Conservation (phyloP, 2,329 filamentous ascomycete species). For the Parafenestella ontariensis region DNA sequence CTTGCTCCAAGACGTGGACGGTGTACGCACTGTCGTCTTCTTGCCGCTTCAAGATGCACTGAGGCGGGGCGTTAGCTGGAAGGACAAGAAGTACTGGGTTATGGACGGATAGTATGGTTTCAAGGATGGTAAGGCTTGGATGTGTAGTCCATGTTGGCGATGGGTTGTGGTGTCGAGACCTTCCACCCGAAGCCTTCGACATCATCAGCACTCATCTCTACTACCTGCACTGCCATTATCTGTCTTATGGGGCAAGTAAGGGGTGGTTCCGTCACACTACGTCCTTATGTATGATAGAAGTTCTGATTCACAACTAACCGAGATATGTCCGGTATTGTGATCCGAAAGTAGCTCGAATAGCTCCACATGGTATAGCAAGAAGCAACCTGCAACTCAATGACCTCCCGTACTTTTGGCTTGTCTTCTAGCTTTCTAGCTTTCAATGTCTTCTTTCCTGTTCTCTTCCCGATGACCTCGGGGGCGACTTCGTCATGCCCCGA, state of each 20-base stretch:
- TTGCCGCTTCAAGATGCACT: conserved; percentile 11
- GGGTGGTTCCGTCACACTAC: neutral
- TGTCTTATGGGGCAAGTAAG: neutral
- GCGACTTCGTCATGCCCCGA: neutral
- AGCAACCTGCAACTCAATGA: neutral
- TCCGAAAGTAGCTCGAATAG: neutral
- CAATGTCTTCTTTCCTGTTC: neutral
- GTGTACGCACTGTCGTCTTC: conserved; percentile 17
- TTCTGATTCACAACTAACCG: neutral
- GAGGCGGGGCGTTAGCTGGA: neutral
- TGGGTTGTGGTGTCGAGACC: neutral
- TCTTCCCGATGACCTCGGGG: neutral
- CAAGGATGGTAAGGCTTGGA: neutral
- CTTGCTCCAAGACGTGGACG: conserved; percentile 14
- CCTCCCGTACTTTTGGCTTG: neutral
- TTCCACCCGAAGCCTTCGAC: neutral
- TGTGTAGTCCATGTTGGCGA: neutral
- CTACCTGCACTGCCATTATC: no score
- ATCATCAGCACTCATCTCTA: neutral
- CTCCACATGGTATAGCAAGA: neutral
- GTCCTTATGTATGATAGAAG: neutral
- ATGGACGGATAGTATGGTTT: neutral
- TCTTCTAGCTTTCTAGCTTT: neutral
- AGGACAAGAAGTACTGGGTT: conserved; percentile 13
- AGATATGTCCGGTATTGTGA: neutral